These are phyloP conservation scores for Taphrina confusa DNA, from an alignment of 1,139 yeast genomes.

Conservation along the genomic window DNA sequence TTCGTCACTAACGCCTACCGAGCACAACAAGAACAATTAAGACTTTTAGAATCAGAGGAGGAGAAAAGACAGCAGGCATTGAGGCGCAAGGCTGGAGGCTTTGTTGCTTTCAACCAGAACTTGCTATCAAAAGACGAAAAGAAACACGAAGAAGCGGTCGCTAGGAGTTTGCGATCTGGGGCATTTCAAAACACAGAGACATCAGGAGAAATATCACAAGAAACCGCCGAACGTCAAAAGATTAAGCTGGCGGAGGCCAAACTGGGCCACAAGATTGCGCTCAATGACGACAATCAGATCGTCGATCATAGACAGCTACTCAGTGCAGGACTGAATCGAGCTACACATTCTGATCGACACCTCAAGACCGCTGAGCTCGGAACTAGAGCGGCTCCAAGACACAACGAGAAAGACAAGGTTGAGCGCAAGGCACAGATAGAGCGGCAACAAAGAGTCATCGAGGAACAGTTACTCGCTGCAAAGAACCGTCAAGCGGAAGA, in stretches of 20 bases:
- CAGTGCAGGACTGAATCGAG: conserved; percentile 43
- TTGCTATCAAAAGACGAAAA: conserved; percentile 42
- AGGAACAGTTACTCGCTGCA: conserved; percentile 54
- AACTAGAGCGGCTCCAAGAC: conserved; percentile 47
- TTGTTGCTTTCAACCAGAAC: conserved; percentile 42
- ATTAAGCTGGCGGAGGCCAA: conserved; percentile 38
- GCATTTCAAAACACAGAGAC: not conserved
- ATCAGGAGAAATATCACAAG: not conserved
- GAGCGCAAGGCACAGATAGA: conserved; percentile 29
- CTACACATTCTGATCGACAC: conserved; percentile 25
- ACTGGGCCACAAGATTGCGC: conserved; percentile 39
- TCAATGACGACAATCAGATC: conserved; percentile 45
- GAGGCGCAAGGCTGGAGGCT: conserved; percentile 31
- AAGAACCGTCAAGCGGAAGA: conserved; percentile 53
- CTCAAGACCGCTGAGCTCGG: conserved; percentile 42
- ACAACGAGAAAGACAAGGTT: conserved; percentile 4
- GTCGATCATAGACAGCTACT: conserved; percentile 44
- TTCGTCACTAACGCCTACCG: conserved; percentile 53
- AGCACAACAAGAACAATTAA: conserved; percentile 47
- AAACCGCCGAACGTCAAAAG: conserved; percentile 33
- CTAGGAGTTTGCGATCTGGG: conserved; percentile 32
- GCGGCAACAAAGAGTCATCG: conserved; percentile 52
- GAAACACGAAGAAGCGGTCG: conserved; percentile 41
- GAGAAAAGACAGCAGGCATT: conserved; percentile 40
- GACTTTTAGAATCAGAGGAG: conserved; percentile 42